phyloP scores from a whole-genome alignment of 2,329 filamentous ascomycete species.

The Ceratocystiopsis minuta region DNA sequence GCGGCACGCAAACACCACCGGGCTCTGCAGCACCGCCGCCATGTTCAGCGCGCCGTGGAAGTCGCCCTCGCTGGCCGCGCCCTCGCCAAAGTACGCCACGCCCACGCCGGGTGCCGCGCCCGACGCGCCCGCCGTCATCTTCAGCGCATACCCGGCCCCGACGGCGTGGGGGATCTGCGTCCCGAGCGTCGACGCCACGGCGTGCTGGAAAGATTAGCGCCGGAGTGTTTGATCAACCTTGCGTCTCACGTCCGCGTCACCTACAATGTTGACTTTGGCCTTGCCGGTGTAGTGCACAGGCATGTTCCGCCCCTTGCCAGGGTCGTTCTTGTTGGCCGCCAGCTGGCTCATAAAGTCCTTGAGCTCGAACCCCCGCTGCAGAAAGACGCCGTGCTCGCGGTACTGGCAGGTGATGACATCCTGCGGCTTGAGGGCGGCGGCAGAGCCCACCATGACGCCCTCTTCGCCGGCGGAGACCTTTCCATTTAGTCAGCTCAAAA shows the following conservation, averaged over 20 bases:
- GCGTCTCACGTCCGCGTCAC: neutral
- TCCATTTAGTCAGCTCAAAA: too few species aligned
- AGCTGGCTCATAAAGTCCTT: neutral
- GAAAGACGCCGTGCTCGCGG: neutral
- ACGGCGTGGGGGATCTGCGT: conserved; percentile 68
- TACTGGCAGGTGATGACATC: neutral
- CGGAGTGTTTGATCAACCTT: too few species aligned
- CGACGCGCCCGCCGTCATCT: conserved; percentile 48
- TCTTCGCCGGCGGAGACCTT: neutral
- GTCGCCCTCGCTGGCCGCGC: conserved; percentile 64
- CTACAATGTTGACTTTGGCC: neutral
- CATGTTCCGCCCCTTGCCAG: neutral
- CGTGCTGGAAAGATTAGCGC: conserved; percentile 42
- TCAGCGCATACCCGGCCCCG: conserved; percentile 62
- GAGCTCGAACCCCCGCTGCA: neutral
- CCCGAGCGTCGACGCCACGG: conserved; percentile 61
- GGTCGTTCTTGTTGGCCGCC: neutral
- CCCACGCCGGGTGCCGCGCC: conserved; percentile 42
- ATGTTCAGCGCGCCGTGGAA: conserved; percentile 73
- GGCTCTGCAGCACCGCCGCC: conserved; percentile 57
- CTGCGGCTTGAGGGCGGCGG: neutral
- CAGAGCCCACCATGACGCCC: neutral
- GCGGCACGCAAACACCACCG: conserved; percentile 61
- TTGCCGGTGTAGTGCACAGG: neutral
- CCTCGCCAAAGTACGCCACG: conserved; percentile 67